phyloP scores from a whole-genome alignment of 352 stramenopile species.

The Saprolegnia parasitica region DNA sequence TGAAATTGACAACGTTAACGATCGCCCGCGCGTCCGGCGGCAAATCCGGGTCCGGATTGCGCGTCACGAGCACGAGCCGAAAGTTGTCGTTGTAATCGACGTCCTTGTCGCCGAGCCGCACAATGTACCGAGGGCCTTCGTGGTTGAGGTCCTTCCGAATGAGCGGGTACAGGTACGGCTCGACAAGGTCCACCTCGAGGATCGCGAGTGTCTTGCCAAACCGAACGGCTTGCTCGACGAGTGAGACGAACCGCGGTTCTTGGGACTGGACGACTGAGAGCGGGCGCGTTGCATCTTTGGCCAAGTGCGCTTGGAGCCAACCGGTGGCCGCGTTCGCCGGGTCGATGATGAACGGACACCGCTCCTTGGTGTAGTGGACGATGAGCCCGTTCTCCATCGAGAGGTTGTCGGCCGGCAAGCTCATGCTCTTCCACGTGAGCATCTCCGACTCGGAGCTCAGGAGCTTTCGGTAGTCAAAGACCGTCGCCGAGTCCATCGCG shows the following conservation, averaged over 20 bases:
- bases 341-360: constrained; percentile 94
- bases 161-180: constrained; percentile 92
- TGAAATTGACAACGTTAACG: constrained; percentile 94
- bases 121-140: constrained; percentile 87
- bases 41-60: constrained; percentile 84
- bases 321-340: constrained; percentile 79
- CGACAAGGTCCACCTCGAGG: constrained; percentile 87
- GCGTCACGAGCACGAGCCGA: constrained; percentile 86
- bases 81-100: constrained; percentile 96
- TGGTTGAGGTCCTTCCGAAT: constrained; percentile 86
- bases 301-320: constrained; percentile 89
- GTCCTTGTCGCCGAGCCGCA: constrained; percentile 88
- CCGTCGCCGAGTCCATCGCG: constrained; percentile 42
- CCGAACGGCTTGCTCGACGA: constrained; percentile 91
- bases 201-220: constrained; percentile 96
- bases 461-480: constrained; percentile 83
- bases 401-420: constrained; percentile 88
- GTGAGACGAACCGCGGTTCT: constrained; percentile 85
- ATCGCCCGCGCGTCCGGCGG: constrained; percentile 85
- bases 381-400: constrained; percentile 94
- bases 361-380: constrained; percentile 62
- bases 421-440: constrained; percentile 91
- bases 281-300: constrained; percentile 74
- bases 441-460: constrained; percentile 90
- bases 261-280: constrained; percentile 85